Evolutionary conservation across 495 filamentous ascomycete genomes (phyloP).

Genomic region (Endocarpon pusillum): DNA sequence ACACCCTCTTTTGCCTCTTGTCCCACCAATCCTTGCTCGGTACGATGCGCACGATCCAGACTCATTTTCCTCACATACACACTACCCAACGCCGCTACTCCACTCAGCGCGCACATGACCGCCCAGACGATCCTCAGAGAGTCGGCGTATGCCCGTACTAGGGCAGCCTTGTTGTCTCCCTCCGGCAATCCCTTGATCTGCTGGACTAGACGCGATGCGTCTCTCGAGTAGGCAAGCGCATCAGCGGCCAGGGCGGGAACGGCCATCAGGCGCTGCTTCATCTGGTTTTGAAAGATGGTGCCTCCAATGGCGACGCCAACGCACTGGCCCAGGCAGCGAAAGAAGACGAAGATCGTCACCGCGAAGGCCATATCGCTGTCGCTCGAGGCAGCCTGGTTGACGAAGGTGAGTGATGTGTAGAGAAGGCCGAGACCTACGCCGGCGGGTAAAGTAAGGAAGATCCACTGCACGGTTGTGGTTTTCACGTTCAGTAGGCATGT

Average conservation of each 20-base stretch:
- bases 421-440: constrained; percentile 37
- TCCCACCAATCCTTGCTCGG: constrained; percentile 28
- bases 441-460: constrained; percentile 32
- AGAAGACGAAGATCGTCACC: constrained; percentile 40
- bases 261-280: constrained; percentile 26
- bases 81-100: constrained; percentile 30
- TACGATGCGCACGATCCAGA: constrained; percentile 31
- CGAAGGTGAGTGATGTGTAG: constrained; percentile 30
- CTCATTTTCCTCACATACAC: constrained; percentile 34
- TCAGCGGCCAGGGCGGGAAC: constrained; percentile 24
- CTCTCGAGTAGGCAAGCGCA: constrained; percentile 32
- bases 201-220: constrained; percentile 41
- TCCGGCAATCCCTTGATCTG: constrained; percentile 38
- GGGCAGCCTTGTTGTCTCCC: constrained; percentile 18
- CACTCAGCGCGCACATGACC: constrained; percentile 33
- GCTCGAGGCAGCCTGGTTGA: constrained; percentile 32
- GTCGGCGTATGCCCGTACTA: constrained; percentile 38
- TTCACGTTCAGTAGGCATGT: constrained; percentile 26
- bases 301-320: constrained; percentile 39
- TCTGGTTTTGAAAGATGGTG: constrained; percentile 41
- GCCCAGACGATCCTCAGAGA: constrained; percentile 40
- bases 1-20: too few relatives aligned
- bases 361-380: constrained; percentile 35
- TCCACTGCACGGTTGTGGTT: constrained; percentile 30
- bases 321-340: constrained; percentile 38